phyloP scores from a whole-genome alignment of 768 basidiomycete genomes.

The Cubamyces lactineus region DNA sequence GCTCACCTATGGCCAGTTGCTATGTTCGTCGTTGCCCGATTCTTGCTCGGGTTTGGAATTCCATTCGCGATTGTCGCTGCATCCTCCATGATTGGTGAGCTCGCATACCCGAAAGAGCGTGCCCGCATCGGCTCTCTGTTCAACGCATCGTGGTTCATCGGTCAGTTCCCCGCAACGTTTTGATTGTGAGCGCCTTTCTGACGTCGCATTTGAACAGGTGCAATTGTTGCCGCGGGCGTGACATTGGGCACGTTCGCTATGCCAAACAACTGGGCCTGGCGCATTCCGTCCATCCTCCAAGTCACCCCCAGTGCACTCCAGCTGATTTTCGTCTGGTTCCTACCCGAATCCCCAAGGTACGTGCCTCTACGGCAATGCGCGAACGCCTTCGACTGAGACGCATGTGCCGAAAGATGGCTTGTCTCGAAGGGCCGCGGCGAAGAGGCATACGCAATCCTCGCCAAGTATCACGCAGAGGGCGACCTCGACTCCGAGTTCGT shows the following conservation, averaged over 20 bases:
- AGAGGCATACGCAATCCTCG: slow-evolving; percentile 62
- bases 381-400: not conserved
- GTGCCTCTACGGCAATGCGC: slow-evolving; percentile 22
- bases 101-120: slow-evolving; percentile 72
- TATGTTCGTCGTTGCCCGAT: slow-evolving; percentile 61
- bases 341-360: slow-evolving; percentile 60
- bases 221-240: slow-evolving; percentile 60
- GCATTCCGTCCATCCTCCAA: slow-evolving; percentile 69
- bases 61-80: slow-evolving; percentile 66
- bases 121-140: slow-evolving; percentile 64
- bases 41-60: slow-evolving; percentile 61
- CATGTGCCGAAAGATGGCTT: slow-evolving; percentile 45
- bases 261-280: slow-evolving; percentile 63
- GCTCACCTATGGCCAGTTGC: slow-evolving; percentile 42
- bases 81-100: slow-evolving; percentile 68
- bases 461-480: slow-evolving; percentile 65
- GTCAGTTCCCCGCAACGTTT: slow-evolving; percentile 29
- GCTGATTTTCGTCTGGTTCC: slow-evolving; percentile 55
- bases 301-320: slow-evolving; percentile 56
- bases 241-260: slow-evolving; percentile 70
- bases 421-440: slow-evolving; percentile 64
- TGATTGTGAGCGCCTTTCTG: not conserved
- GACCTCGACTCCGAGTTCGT: slow-evolving; percentile 56
- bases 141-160: slow-evolving; percentile 66
- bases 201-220: slow-evolving; percentile 40